A percentile compares a stretch with the other conserved stretches of the same genome.
These are phyloP conservation scores for Rubroboletus satanas DNA, from an alignment of 768 basidiomycete genomes.

Conservation along the genomic window DNA sequence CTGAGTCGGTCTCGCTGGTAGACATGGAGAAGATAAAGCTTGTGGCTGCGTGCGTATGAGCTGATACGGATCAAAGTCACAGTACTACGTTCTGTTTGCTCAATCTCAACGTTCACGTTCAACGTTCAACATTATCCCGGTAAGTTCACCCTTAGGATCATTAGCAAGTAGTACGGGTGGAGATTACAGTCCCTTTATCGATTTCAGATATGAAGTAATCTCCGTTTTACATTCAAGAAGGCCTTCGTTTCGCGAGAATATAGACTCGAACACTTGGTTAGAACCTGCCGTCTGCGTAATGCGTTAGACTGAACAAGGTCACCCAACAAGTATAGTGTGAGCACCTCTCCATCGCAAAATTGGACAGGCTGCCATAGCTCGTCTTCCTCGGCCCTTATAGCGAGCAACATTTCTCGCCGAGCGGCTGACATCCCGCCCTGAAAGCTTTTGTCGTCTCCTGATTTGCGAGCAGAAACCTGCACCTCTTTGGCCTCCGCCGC, in stretches of 20 bases:
- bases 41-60: background rate
- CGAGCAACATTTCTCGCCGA: slow-evolving; percentile 71
- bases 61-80: background rate
- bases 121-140: background rate
- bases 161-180: background rate
- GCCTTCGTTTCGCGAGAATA: slow-evolving; percentile 58
- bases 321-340: slow-evolving; percentile 16
- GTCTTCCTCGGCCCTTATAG: slow-evolving; percentile 74
- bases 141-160: background rate
- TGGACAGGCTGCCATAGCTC: slow-evolving; percentile 69
- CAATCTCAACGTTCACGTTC: background rate
- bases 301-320: slow-evolving; percentile 9
- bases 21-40: slow-evolving; percentile 23
- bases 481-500: slow-evolving; percentile 66
- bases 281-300: slow-evolving; percentile 55
- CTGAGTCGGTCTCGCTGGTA: slow-evolving; percentile 56
- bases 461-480: slow-evolving; percentile 69
- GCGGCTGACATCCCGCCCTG: slow-evolving; percentile 67
- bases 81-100: background rate
- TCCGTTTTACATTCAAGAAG: slow-evolving; percentile 52
- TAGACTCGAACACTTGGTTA: slow-evolving; percentile 49
- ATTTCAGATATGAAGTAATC: slow-evolving; percentile 53
- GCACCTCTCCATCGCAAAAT: slow-evolving; percentile 63
- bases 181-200: slow-evolving; percentile 49
- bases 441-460: slow-evolving; percentile 56